Evolutionary conservation across 768 basidiomycete genomes (phyloP), one percentile per base, ranked within the genome.

Genomic region (Leccinellum rugosiceps): DNA sequence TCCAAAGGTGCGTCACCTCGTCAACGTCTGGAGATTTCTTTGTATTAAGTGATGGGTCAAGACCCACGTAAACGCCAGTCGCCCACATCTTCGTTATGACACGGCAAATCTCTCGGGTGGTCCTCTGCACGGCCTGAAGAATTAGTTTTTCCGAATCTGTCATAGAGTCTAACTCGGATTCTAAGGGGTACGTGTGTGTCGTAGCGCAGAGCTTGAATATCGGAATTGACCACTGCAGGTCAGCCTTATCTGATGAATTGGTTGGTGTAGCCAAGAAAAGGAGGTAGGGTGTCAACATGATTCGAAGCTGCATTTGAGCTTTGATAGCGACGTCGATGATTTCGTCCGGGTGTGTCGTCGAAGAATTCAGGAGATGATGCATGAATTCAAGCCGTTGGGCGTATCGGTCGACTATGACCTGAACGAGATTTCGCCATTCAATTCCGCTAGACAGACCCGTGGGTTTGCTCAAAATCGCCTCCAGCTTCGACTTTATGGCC

Each of bases 11-110:
- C 6, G 30, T 52, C 25, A 61, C 38, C 23, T 63, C 51, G 1
- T 30, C 17, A 13, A 60, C 21, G 13, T 61, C 50, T 0, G 35
- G 51, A 6, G 15, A n/a, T 30, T 57, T 43, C 26, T 50, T 55
- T 6, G 30, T 52, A 31, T 57, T 61, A 6, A 62, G 50, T 4
- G 1, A 15, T 4, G 8, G 13, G 41, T 70, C 69, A 10, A 71
- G 19, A 0, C 69, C 69, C 0, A 50, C 62, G 4, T 56, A 23
- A 5, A 63, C 59, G 2, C 78, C 81, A 6, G 76, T 65, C 0
- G 78, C 78, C 82, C 82, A 83, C 62, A 83, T 73, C 44, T 63
- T 68, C 4, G 79, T 78, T 31, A 77, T 58, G 0, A 77, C 74
- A 0, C 78, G 71, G 55, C 80, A 83, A 25, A 81, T 79, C 60